These are phyloP conservation scores for Oryza glumipatula DNA, from an alignment of 176 grass and related monocot genomes.

Conservation along the genomic window DNA sequence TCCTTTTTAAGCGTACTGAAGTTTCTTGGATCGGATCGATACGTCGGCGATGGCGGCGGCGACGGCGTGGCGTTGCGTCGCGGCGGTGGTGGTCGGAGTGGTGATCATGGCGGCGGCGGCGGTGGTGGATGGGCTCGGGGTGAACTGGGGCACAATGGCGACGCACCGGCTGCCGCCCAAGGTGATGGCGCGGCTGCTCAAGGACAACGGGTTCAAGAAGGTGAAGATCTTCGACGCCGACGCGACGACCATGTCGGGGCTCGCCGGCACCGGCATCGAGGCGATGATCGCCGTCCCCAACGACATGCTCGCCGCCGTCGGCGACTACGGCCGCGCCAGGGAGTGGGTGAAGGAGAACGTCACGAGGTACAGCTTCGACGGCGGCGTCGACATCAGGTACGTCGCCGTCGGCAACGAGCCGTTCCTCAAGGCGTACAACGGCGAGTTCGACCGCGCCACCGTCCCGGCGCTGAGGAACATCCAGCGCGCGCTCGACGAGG, in stretches of 20 bases:
- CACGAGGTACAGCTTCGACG: conserved; percentile 59
- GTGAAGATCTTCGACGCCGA: conserved; percentile 86
- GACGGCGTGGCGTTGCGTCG: not conserved
- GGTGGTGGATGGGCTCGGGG: conserved; percentile 42
- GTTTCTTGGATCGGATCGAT: not conserved
- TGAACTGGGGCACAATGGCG: conserved; percentile 84
- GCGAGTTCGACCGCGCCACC: conserved; percentile 51
- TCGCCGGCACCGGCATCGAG: conserved; percentile 73
- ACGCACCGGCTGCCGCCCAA: conserved; percentile 63
- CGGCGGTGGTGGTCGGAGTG: not conserved
- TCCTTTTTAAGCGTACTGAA: conserved; percentile 30
- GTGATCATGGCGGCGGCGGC: not conserved
- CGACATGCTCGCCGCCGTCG: conserved; percentile 57
- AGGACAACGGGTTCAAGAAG: conserved; percentile 65
- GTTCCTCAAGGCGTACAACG: conserved; percentile 70
- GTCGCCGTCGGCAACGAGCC: conserved; percentile 85
- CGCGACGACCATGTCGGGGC: conserved; percentile 43
- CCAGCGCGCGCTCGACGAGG: conserved; percentile 70
- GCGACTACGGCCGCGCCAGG: conserved; percentile 47
- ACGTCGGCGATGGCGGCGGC: not conserved
- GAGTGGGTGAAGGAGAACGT: conserved; percentile 72
- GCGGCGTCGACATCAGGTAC: conserved; percentile 73
- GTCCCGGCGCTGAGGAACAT: conserved; percentile 77
- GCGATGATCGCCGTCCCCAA: conserved; percentile 79
- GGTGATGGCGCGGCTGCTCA: conserved; percentile 54